Evolutionary conservation across 768 basidiomycete genomes (phyloP), one percentile per base, ranked within the genome.

Genomic region (Artomyces pyxidatus): DNA sequence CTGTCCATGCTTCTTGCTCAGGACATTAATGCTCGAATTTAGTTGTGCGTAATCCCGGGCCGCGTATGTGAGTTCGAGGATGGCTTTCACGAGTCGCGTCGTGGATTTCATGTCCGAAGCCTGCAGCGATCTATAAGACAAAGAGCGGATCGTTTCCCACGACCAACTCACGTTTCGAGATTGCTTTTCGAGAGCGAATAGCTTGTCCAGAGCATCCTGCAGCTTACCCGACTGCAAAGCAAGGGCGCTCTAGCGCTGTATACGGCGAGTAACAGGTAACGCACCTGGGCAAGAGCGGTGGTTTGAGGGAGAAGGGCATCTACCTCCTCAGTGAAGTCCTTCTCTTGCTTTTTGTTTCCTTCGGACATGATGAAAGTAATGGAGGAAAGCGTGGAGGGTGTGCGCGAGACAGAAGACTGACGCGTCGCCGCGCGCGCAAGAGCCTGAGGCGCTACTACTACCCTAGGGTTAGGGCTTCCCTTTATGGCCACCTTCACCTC

Each of bases 1-100:
- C 62, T 99, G 96, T 0, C 96, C 95, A 65, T 98, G 96, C 61
- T 97, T 98, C 76, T 96, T 97, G 68, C 85, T 85, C 57, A 96
- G 68, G 16, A 78, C 42, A 28, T 71, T 74, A 50, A 90, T 74
- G 53, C 76, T 82, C 8, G 76, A 71, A 61, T 93, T 92, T 49
- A 94, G 69, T 47, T 80, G 73, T 27, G 73, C 65, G 61, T 83
- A 83, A 61, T 95, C 77, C 50, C 74, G 75, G 21, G 81, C 80
- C 54, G 83, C 70, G 64, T 89, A 90, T 53, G 78, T 78, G 53
- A 91, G 75, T 52, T 84, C 75, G 25, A 81, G 67, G 52, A 88
- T 75, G 28, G 85, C 73, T 62, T 84, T 85, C 47, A 84, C 85
- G 17, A 98, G 79, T 41, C 85, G 80, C 28, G 86, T 85, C 2